A percentile compares a stretch with the other conserved stretches of the same genome.
phyloP scores from a whole-genome alignment of 305 asterid species.

The Solanum chacoense region DNA sequence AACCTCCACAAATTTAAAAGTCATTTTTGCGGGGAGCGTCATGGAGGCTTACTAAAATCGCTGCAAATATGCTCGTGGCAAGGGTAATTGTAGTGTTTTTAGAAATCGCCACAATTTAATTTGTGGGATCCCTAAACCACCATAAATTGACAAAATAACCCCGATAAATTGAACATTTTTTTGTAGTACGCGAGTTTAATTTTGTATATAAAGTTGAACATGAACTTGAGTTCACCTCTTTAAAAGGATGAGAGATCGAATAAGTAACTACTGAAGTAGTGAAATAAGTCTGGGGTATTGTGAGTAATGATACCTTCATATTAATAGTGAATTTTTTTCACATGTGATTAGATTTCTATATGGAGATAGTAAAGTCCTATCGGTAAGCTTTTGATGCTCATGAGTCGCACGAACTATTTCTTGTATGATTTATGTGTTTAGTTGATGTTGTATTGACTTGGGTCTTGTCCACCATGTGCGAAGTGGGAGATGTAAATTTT shows the following conservation, averaged over 20 bases:
- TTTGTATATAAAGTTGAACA: neutral
- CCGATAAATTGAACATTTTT: too few relatives aligned
- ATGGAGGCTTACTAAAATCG: too few relatives aligned
- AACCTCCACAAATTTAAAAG: too few relatives aligned
- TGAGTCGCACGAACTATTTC: neutral
- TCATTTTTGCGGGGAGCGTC: too few relatives aligned
- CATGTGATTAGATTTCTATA: neutral
- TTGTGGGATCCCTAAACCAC: too few relatives aligned
- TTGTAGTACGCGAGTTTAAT: neutral
- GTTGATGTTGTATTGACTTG: neutral
- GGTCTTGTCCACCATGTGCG: neutral
- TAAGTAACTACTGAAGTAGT: neutral
- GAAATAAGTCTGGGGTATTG: neutral
- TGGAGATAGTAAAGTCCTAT: neutral
- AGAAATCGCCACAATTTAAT: too few relatives aligned
- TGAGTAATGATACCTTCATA: neutral
- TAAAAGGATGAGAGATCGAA: neutral
- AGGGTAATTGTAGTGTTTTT: too few relatives aligned
- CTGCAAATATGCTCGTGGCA: too few relatives aligned
- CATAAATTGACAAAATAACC: too few relatives aligned
- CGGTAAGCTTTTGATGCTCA: neutral
- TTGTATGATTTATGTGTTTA: neutral
- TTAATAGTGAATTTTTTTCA: neutral
- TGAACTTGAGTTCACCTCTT: neutral
- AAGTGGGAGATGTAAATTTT: neutral